Evolutionary conservation across 371 early-diverging fungal species (phyloP), one percentile per base, ranked within the genome.

Genomic region (Umbelopsis sp.): DNA sequence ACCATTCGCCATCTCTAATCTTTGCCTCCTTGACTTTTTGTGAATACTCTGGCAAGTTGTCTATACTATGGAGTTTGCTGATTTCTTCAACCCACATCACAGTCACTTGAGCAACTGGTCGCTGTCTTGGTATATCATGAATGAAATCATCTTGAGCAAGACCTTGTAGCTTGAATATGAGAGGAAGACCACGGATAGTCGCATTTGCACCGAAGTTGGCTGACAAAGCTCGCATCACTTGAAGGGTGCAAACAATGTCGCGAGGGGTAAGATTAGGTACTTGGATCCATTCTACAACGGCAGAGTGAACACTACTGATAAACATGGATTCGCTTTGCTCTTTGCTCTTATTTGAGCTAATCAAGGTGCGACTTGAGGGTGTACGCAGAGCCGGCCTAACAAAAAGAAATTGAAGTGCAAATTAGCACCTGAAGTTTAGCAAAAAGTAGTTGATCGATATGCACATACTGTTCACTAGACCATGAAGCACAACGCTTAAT

Each of bases 151-250:
- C 69, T 44, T 77, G 77, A 1, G 77, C 80, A 66, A 76, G 78
- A 11, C 65, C 66, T 51, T 89, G 89, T 25, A 90, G 68, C 44
- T 86, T 81, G 72, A 92, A 91, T 0, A 92, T 65, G 7, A 94
- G 72, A 2, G 92, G 91, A 0, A 90, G 72, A 0, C 85, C 84
- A 11, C 84, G 77, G 72, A 88, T 84, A 16, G 91, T 79, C 29
- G 86, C 91, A 63, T 89, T 90, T 11, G 79, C 79, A 29, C 84
- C 83, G 68, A 89, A 89, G 7, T 79, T 77, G 48, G 77, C 74
- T 20, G 87, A 83, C 63, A 87, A 50, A 1, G 85, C 79, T n/a
- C 83, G 70, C 11, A 92, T 67, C 10, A 86, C 72, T 2, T 83
- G 81, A 25, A 80, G 81, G 32, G 92, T 69, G 4, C 87, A 80